Evolutionary conservation across 73 alveolate species (phyloP).

Genomic region (Tetrahymena malaccensis): DNA sequence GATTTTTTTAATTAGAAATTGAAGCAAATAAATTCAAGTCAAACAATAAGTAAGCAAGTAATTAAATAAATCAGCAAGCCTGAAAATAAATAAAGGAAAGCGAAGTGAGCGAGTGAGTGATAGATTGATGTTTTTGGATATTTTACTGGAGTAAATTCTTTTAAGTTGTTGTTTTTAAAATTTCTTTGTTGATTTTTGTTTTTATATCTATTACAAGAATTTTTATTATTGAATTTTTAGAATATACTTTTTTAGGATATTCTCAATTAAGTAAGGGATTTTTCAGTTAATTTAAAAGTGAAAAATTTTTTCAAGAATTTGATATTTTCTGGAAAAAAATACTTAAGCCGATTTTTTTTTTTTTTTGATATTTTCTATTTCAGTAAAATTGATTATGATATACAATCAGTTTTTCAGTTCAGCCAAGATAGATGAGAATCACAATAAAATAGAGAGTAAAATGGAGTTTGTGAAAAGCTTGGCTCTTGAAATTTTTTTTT

Average conservation of each 20-base stretch:
- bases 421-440: background rate
- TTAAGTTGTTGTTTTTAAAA: background rate
- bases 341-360: background rate
- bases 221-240: background rate
- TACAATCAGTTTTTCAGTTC: too few relatives aligned
- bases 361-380: too few relatives aligned
- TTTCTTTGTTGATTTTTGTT: background rate
- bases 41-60: too few relatives aligned
- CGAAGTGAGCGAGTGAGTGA: too few relatives aligned
- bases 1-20: background rate
- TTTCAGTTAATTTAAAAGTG: background rate
- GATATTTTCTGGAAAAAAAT: too few relatives aligned
- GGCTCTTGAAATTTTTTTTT: background rate
- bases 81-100: too few relatives aligned
- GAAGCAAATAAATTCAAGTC: background rate
- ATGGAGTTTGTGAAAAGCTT: background rate
- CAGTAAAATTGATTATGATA: too few relatives aligned
- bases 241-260: too few relatives aligned
- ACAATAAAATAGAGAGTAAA: background rate
- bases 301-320: background rate
- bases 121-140: background rate
- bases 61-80: too few relatives aligned
- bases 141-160: background rate
- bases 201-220: too few relatives aligned
- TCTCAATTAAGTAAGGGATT: background rate